phyloP scores from a whole-genome alignment of 2,329 filamentous ascomycete species.

The Penicillium sp. region DNA sequence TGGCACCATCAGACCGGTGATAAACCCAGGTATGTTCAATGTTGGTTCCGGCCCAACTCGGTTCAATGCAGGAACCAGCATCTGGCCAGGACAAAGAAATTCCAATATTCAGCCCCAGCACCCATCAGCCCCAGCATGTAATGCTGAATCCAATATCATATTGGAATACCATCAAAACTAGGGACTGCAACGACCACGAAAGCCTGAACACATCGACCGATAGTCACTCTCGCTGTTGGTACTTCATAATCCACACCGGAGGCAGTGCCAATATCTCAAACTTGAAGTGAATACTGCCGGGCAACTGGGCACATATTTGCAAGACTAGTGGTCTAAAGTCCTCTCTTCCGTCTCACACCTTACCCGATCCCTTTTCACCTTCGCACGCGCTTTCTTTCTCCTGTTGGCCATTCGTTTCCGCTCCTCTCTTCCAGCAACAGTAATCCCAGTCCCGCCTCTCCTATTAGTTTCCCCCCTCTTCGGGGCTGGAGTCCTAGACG shows the following conservation, averaged over 20 bases:
- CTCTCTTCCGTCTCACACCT: neutral
- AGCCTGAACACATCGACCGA: neutral
- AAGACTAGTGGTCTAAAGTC: neutral
- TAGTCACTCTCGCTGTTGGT: neutral
- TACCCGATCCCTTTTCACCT: neutral
- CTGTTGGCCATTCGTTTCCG: neutral
- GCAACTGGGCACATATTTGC: neutral
- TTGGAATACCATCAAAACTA: neutral
- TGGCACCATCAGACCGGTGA: neutral
- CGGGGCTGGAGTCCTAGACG: neutral
- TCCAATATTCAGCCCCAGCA: neutral
- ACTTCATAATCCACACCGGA: neutral
- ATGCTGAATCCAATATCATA: neutral
- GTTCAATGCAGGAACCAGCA: neutral
- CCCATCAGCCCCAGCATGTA: neutral
- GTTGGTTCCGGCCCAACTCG: neutral
- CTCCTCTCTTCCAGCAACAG: neutral
- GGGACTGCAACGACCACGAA: neutral
- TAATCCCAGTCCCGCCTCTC: neutral
- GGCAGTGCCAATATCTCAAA: neutral
- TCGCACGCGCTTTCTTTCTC: neutral
- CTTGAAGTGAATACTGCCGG: neutral
- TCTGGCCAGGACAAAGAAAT: neutral
- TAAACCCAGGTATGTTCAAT: neutral
- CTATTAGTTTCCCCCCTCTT: neutral